Evolutionary conservation across 2,329 filamentous ascomycete genomes (phyloP).

Genomic region (Ophiostoma perfectum): DNA sequence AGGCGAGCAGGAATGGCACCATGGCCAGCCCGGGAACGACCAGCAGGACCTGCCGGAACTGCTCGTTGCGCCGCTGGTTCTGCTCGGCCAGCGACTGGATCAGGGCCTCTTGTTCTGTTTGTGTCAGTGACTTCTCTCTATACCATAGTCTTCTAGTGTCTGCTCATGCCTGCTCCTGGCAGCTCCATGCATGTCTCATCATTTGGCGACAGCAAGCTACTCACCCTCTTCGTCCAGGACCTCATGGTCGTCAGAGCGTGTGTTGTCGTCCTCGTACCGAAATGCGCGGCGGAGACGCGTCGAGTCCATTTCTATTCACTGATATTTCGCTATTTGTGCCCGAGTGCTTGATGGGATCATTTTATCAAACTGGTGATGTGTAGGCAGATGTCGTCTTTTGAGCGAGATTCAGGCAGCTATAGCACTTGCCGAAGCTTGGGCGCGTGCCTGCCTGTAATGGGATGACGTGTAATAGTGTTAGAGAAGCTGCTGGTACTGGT

Average conservation of each 20-base stretch:
- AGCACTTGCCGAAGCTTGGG: background rate
- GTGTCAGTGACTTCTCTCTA: conserved; percentile 1
- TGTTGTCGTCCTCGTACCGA: conserved; percentile 60
- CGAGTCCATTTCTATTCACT: conserved; percentile 28
- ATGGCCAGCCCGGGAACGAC: conserved; percentile 39
- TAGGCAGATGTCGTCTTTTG: background rate
- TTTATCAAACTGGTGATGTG: too few species aligned
- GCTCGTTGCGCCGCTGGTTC: conserved; percentile 54
- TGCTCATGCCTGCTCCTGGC: background rate
- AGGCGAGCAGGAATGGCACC: conserved; percentile 33
- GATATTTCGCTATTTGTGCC: background rate
- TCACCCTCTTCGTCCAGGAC: conserved; percentile 72
- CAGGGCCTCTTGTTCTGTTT: conserved; percentile 58
- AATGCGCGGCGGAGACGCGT: conserved; percentile 72
- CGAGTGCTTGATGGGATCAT: background rate
- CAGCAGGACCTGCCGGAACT: conserved; percentile 52
- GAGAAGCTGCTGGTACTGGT: background rate
- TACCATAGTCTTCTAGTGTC: too few species aligned
- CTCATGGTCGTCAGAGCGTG: conserved; percentile 49
- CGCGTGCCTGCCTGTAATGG: conserved; percentile 10
- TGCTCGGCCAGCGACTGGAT: conserved; percentile 51
- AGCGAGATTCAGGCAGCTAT: background rate
- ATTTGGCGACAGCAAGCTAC: background rate
- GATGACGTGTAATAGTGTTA: conserved; percentile 13
- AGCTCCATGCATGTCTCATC: background rate